phyloP scores from a whole-genome alignment of 1,284 basidiomycete species.

The Ceratobasidium theobromae region DNA sequence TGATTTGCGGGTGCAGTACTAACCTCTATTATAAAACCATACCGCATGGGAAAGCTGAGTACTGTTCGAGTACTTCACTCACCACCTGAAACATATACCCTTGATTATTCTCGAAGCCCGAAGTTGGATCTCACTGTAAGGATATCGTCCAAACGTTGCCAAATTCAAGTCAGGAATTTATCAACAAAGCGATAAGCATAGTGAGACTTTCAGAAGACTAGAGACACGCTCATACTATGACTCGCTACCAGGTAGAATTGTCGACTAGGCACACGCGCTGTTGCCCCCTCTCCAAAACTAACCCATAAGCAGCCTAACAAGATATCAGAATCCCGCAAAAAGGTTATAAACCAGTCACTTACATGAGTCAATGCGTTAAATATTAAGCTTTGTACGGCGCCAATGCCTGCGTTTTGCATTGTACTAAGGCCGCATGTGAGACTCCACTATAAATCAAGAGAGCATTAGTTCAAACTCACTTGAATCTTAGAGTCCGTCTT shows the following conservation, averaged over 20 bases:
- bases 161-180: neutral
- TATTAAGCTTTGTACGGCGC: constrained; percentile 93
- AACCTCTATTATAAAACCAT: no score
- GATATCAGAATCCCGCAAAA: neutral
- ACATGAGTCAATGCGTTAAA: constrained; percentile 53
- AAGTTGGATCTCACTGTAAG: neutral
- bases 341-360: neutral
- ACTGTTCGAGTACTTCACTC: no score
- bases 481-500: constrained; percentile 96
- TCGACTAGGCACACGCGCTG: constrained; percentile 20
- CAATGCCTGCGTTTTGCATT: constrained; percentile 94
- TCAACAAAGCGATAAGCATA: constrained; percentile 2
- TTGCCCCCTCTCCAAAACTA: neutral
- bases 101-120: no score
- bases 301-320: neutral
- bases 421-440: constrained; percentile 51
- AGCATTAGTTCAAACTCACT: constrained; percentile 51
- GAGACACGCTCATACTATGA: neutral
- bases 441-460: no score
- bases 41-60: no score
- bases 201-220: neutral
- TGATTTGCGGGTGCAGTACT: neutral
- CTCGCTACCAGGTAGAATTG: neutral
- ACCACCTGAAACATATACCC: no score
- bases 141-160: neutral